These are phyloP conservation scores for Nicotiana attenuata DNA, from an alignment of 257 asterid species.

Conservation along the genomic window DNA sequence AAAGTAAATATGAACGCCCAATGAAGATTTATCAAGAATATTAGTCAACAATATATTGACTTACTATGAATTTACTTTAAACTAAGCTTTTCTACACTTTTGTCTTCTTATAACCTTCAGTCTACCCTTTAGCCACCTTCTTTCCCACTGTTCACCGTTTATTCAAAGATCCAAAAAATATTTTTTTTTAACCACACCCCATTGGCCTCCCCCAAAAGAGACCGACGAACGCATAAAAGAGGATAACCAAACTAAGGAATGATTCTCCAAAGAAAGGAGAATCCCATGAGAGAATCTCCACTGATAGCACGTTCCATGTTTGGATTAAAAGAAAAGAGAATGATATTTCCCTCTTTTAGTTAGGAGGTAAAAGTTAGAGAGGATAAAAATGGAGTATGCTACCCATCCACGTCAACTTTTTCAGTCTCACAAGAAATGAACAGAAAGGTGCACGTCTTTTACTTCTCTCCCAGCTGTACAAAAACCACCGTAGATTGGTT, in stretches of 20 bases:
- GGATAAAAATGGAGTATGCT: background rate
- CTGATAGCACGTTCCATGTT: background rate
- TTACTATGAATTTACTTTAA: background rate
- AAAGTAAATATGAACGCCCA: background rate
- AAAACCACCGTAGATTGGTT: background rate
- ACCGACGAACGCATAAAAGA: background rate
- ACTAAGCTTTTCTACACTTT: background rate
- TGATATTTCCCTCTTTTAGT: background rate
- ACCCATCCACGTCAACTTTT: background rate
- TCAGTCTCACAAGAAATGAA: constrained; percentile 5
- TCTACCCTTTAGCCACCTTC: constrained; percentile 1
- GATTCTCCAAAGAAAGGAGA: background rate
- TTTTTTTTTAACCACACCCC: background rate
- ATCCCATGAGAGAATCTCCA: background rate
- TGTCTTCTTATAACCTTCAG: constrained; percentile 6
- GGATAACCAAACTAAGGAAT: background rate
- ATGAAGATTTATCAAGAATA: background rate
- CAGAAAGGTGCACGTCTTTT: background rate
- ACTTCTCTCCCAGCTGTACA: background rate
- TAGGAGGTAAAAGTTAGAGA: background rate
- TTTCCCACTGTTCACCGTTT: background rate
- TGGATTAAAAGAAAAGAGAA: background rate
- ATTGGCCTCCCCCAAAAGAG: background rate
- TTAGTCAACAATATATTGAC: background rate
- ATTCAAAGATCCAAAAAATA: background rate